Percentiles rank a stretch among this genome's conserved stretches.
These are phyloP conservation scores for Suillus subaureus DNA, from an alignment of 768 basidiomycete genomes.

Conservation along the genomic window DNA sequence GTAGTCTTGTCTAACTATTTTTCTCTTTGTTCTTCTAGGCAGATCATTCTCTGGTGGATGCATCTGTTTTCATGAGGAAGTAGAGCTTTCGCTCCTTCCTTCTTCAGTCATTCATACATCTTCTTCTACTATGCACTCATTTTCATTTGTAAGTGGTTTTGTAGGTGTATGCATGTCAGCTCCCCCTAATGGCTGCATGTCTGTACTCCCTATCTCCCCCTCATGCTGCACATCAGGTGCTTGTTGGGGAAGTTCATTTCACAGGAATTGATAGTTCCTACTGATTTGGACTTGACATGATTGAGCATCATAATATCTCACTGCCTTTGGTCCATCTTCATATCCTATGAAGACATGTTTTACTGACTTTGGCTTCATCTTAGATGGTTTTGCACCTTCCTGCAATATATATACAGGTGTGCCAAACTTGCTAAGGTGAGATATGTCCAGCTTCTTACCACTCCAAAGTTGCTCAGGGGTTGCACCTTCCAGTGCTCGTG, in stretches of 20 bases:
- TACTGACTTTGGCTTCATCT: constrained; percentile 14
- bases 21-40: constrained; percentile 5
- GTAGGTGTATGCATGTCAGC: background rate
- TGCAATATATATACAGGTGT: constrained; percentile 16
- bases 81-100: background rate
- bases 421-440: constrained; percentile 28
- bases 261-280: background rate
- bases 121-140: background rate
- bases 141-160: background rate
- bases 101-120: background rate
- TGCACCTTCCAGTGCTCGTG: background rate
- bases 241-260: background rate
- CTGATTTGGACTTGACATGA: background rate
- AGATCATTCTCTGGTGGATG: background rate
- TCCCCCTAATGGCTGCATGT: background rate
- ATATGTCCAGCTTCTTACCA: constrained; percentile 25
- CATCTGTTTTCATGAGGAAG: background rate
- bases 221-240: background rate
- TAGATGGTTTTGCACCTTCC: constrained; percentile 13
- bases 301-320: constrained; percentile 18
- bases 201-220: background rate
- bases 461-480: constrained; percentile 13
- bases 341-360: constrained; percentile 20
- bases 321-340: constrained; percentile 10
- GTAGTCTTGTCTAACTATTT: constrained; percentile 1